Conservation (phyloP, 2,329 filamentous ascomycete genomes). For the Tolypocladium album region DNA sequence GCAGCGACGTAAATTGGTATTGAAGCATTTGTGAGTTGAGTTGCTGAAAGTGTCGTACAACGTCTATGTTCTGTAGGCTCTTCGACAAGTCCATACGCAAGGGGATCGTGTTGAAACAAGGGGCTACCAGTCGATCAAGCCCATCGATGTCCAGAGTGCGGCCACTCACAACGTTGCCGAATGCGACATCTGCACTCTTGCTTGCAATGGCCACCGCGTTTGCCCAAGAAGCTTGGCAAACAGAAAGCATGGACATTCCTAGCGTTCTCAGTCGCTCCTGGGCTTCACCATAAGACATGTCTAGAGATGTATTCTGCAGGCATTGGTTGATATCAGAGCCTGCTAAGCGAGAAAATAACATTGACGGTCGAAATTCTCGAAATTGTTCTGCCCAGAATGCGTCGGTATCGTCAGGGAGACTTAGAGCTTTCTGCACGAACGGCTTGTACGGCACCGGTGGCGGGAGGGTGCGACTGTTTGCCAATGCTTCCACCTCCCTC, state of each 20-base stretch:
- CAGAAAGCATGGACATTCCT: constrained; percentile 51
- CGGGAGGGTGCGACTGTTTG: constrained; percentile 34
- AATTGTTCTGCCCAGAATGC: constrained; percentile 57
- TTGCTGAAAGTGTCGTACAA: constrained; percentile 49
- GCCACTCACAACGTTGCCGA: constrained; percentile 78
- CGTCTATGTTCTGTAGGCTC: constrained; percentile 37
- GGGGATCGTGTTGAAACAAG: constrained; percentile 86
- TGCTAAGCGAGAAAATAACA: constrained; percentile 12
- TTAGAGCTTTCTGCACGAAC: constrained; percentile 52
- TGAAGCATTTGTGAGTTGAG: constrained; percentile 51
- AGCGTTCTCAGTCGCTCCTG: constrained; percentile 38
- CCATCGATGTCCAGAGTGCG: constrained; percentile 55
- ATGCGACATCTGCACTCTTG: constrained; percentile 58
- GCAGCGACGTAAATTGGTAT: constrained; percentile 66
- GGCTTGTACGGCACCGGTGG: constrained; percentile 43
- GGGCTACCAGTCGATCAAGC: constrained; percentile 66
- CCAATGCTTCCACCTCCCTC: constrained; percentile 55
- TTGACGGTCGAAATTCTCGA: constrained; percentile 29
- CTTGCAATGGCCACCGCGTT: constrained; percentile 48
- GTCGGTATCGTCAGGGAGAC: constrained; percentile 36
- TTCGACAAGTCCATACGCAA: constrained; percentile 46
- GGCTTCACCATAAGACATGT: constrained; percentile 30
- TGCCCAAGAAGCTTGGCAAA: constrained; percentile 66
- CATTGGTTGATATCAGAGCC: constrained; percentile 15
- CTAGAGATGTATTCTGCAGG: constrained; percentile 16